Evolutionary conservation across 768 basidiomycete genomes (phyloP).

Genomic region (Lentinula boryana): DNA sequence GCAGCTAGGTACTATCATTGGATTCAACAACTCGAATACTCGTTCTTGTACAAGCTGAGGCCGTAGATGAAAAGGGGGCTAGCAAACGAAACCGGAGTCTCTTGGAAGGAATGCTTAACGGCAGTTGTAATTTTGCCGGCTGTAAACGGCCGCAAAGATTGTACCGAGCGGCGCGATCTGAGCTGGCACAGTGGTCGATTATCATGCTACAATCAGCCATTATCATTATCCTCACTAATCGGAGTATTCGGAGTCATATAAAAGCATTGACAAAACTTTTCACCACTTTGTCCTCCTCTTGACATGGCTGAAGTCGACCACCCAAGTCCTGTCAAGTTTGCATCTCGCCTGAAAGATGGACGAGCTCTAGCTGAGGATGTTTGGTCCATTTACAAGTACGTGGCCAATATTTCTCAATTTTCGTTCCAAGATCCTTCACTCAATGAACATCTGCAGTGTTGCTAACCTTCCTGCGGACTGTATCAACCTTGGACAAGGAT

Average conservation of each 20-base stretch:
- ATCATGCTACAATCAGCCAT: neutral
- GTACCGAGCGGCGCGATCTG: neutral
- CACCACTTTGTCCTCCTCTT: neutral
- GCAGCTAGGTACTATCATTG: no score
- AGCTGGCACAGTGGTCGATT: neutral
- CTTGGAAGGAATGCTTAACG: no score
- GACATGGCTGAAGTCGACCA: neutral
- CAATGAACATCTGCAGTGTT: conserved; percentile 40
- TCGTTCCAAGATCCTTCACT: neutral
- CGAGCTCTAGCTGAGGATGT: conserved; percentile 79
- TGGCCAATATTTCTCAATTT: neutral
- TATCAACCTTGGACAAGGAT: conserved; percentile 93
- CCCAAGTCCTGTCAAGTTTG: conserved; percentile 42
- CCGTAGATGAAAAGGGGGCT: no score
- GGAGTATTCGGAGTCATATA: neutral
- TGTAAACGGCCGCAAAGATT: neutral
- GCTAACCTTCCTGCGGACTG: conserved; percentile 86
- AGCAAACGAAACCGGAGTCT: no score
- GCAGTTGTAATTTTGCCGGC: no score
- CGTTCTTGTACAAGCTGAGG: no score
- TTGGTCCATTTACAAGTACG: conserved; percentile 87
- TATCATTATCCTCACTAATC: neutral
- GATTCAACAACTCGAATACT: no score
- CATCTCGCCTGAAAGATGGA: conserved; percentile 68
- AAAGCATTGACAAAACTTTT: neutral